Conservation (phyloP, 176 grass and related monocot genomes). For the Avena atlantica region DNA sequence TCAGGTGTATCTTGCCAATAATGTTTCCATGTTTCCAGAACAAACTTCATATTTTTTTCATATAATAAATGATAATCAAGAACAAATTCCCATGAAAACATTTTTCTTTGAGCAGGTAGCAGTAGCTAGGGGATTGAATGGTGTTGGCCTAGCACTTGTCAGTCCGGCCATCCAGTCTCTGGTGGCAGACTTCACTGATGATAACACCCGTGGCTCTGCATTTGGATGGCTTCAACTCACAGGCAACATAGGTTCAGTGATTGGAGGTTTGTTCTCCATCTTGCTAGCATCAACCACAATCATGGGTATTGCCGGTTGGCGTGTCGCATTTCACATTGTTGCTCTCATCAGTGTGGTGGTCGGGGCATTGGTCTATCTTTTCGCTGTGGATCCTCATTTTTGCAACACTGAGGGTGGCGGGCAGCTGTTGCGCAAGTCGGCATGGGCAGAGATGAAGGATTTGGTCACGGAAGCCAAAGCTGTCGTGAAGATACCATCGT, state of each 20-base stretch:
- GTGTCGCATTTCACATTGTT: constrained; percentile 73
- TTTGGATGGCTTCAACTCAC: constrained; percentile 94
- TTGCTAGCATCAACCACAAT: constrained; percentile 68
- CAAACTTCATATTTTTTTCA: neutral
- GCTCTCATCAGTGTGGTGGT: constrained; percentile 69
- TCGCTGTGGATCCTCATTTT: constrained; percentile 79
- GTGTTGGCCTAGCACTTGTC: constrained; percentile 76
- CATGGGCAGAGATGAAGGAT: constrained; percentile 61
- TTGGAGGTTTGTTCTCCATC: constrained; percentile 69
- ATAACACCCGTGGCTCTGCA: constrained; percentile 64
- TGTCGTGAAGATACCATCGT: constrained; percentile 75
- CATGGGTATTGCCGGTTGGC: constrained; percentile 77
- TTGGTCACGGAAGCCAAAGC: constrained; percentile 61
- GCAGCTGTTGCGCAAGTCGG: constrained; percentile 35
- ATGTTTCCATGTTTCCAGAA: neutral
- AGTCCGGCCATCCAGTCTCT: constrained; percentile 83
- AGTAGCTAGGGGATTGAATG: constrained; percentile 79
- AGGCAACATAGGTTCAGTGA: constrained; percentile 73
- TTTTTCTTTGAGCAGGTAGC: constrained; percentile 58
- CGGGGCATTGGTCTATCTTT: constrained; percentile 60
- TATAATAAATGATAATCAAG: neutral
- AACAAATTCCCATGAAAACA: neutral
- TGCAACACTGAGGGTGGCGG: neutral
- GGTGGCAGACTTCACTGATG: constrained; percentile 80
- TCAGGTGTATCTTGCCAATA: neutral